Evolutionary conservation across 805 yeast genomes (phyloP).

Genomic region (Candida piceae): DNA sequence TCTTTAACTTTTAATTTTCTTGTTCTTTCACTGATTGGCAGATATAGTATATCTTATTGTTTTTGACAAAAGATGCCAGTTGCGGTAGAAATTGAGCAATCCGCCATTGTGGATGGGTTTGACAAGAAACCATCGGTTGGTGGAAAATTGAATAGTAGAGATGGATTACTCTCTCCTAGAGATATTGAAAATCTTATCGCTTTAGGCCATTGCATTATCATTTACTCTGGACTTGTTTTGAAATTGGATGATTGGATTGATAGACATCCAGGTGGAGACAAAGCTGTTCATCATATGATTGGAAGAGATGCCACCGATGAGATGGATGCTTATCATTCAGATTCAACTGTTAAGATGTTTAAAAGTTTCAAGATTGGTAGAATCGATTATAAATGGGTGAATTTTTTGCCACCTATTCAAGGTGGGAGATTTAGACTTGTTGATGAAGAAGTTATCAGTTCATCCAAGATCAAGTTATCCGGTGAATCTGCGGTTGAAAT

Average conservation of each 20-base stretch:
- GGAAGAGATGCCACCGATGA: constrained; percentile 92
- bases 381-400: constrained; percentile 62
- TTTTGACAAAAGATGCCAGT: too few species aligned
- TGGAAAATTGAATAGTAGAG: neutral
- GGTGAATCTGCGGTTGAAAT: constrained; percentile 43
- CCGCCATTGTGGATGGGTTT: too few species aligned
- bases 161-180: constrained; percentile 30
- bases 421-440: constrained; percentile 52
- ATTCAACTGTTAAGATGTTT: constrained; percentile 49
- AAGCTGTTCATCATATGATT: constrained; percentile 75
- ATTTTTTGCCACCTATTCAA: constrained; percentile 83
- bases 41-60: too few species aligned
- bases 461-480: constrained; percentile 15
- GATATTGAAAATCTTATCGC: constrained; percentile 59
- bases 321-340: constrained; percentile 76
- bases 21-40: too few species aligned
- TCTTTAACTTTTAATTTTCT: too few species aligned
- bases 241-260: constrained; percentile 67
- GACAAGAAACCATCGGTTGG: too few species aligned
- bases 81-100: too few species aligned
- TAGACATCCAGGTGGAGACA: constrained; percentile 86
- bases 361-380: constrained; percentile 59
- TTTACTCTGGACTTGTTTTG: constrained; percentile 56
- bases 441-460: constrained; percentile 8
- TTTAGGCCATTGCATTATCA: constrained; percentile 64